phyloP scores from a whole-genome alignment of 2,329 filamentous ascomycete species.

The Arthrobotrys entomopaga region DNA sequence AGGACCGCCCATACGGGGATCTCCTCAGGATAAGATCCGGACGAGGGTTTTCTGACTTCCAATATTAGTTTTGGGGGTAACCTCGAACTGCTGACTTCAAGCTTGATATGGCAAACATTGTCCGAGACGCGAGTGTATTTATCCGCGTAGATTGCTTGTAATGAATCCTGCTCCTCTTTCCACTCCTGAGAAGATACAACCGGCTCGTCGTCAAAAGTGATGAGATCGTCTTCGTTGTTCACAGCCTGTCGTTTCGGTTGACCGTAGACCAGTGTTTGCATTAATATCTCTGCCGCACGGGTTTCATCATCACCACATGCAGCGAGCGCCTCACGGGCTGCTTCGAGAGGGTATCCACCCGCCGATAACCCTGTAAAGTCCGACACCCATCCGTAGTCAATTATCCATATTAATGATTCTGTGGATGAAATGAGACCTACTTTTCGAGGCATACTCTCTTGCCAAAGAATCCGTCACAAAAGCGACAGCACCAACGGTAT shows the following conservation, averaged over 20 bases:
- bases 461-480: conserved; percentile 65
- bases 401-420: not conserved
- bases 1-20: conserved; percentile 72
- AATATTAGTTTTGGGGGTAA: conserved; percentile 55
- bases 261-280: conserved; percentile 70
- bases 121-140: conserved; percentile 71
- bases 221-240: conserved; percentile 62
- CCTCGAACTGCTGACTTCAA: conserved; percentile 65
- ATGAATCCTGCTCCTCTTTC: conserved; percentile 83
- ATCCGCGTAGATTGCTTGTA: conserved; percentile 87
- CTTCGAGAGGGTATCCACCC: conserved; percentile 84
- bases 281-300: conserved; percentile 80
- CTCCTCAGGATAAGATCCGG: conserved; percentile 78
- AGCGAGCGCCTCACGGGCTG: conserved; percentile 82
- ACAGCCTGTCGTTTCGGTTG: conserved; percentile 31
- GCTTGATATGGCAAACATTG: conserved; percentile 75
- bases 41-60: conserved; percentile 66
- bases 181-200: conserved; percentile 68
- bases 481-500: conserved; percentile 86
- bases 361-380: conserved; percentile 27
- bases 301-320: conserved; percentile 76
- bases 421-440: conserved; percentile 22
- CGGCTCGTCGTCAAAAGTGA: conserved; percentile 59
- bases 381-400: too few species aligned
- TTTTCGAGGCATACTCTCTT: conserved; percentile 57